A percentile compares a stretch with the other conserved stretches of the same genome.
Conservation (phyloP, 2,329 filamentous ascomycete species). For the Nemania sp. region DNA sequence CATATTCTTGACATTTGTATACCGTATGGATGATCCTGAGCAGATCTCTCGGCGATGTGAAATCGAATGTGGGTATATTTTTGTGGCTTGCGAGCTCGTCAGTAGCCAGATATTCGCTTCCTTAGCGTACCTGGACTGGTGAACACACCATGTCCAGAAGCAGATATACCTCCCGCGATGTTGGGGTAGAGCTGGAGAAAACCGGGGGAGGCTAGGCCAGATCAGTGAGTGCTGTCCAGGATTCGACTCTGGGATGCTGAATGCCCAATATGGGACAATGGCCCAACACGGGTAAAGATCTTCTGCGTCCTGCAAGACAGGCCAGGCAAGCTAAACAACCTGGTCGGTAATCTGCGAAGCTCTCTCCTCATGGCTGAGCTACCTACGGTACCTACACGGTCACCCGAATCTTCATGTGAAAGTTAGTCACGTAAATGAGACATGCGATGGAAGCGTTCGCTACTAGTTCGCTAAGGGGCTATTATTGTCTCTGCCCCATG, state of each 20-base stretch:
- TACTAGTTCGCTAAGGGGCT: neutral
- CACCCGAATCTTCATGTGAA: constrained; percentile 23
- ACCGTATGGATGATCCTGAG: neutral
- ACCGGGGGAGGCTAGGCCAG: constrained; percentile 5
- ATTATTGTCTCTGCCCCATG: constrained; percentile 11
- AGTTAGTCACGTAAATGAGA: constrained; percentile 15
- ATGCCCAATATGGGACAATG: constrained; percentile 23
- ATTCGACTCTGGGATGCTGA: constrained; percentile 4
- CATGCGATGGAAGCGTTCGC: constrained; percentile 20
- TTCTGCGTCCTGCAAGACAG: constrained; percentile 6
- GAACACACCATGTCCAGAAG: constrained; percentile 5
- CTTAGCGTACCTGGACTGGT: neutral
- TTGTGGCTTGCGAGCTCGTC: constrained; percentile 11
- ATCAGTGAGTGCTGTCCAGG: neutral
- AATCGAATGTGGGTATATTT: neutral
- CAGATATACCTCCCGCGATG: constrained; percentile 18
- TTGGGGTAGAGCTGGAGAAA: constrained; percentile 13
- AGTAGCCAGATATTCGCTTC: neutral
- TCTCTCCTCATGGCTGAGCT: constrained; percentile 3
- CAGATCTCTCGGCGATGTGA: neutral
- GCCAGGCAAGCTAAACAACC: neutral
- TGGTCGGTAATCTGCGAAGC: constrained; percentile 21
- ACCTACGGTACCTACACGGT: too few relatives aligned
- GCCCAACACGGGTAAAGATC: constrained; percentile 23
- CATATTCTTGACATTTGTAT: neutral